Conservation (phyloP, 2,329 filamentous ascomycete species). For the Pseudogymnoascus sp. region DNA sequence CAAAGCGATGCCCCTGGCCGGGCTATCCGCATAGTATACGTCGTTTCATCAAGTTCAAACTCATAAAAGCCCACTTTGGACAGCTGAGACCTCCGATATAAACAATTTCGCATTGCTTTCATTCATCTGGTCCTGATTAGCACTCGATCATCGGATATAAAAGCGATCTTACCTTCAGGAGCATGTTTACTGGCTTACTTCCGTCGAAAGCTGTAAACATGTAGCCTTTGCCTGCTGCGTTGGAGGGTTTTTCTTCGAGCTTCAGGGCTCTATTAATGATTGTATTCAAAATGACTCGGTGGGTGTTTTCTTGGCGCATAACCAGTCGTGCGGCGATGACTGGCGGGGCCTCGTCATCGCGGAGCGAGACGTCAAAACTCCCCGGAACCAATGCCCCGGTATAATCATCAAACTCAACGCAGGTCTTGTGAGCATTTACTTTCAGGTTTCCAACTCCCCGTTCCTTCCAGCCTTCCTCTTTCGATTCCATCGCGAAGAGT, state of each 20-base stretch:
- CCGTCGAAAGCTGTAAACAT: slow-evolving; percentile 57
- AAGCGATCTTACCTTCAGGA: slow-evolving; percentile 46
- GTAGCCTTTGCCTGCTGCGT: slow-evolving; percentile 51
- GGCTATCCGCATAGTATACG: slow-evolving; percentile 1
- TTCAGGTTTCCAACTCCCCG: slow-evolving; percentile 77
- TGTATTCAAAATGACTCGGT: slow-evolving; percentile 80
- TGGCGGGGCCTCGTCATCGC: slow-evolving; percentile 31
- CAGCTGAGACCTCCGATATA: slow-evolving; percentile 26
- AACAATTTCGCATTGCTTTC: slow-evolving; percentile 27
- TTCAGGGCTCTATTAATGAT: slow-evolving; percentile 70
- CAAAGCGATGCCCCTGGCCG: neutral
- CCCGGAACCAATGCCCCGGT: slow-evolving; percentile 40
- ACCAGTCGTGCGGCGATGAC: slow-evolving; percentile 52
- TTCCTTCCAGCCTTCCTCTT: slow-evolving; percentile 73
- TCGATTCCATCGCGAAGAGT: slow-evolving; percentile 67
- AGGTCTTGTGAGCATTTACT: slow-evolving; percentile 62
- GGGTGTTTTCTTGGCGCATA: slow-evolving; percentile 84
- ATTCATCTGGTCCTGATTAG: slow-evolving; percentile 23
- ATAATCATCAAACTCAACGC: slow-evolving; percentile 45
- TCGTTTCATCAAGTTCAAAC: slow-evolving; percentile 3
- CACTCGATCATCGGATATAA: neutral
- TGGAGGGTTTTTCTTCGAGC: slow-evolving; percentile 67
- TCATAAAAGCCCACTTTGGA: slow-evolving; percentile 26
- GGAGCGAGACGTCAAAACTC: slow-evolving; percentile 49
- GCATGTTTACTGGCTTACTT: slow-evolving; percentile 48